Evolutionary conservation across 208 protist genomes (phyloP).

Genomic region (Acanthamoeba sp.): DNA sequence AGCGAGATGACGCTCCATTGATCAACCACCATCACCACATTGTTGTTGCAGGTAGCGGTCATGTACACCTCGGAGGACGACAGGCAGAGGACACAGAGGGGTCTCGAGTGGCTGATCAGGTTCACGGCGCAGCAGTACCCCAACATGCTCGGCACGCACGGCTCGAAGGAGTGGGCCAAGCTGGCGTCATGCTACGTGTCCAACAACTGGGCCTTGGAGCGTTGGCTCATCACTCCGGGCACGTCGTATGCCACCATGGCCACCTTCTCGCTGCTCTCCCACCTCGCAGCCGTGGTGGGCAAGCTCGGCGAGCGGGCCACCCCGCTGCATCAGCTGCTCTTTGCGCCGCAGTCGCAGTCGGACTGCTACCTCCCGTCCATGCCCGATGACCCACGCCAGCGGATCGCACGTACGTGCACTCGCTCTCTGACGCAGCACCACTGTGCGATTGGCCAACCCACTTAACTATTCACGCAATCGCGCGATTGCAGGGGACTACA

Average conservation of each 20-base stretch:
- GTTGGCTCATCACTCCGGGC: neutral
- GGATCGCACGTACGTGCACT: neutral
- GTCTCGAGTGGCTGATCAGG: neutral
- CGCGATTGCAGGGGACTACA: neutral
- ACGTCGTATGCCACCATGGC: conserved; percentile 24
- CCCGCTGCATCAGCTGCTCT: neutral
- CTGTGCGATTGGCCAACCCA: too few species aligned
- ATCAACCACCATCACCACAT: neutral
- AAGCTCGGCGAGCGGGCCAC: neutral
- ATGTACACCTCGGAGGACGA: neutral
- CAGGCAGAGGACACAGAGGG: neutral
- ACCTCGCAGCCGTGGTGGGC: neutral
- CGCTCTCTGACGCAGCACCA: neutral
- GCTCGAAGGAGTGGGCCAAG: neutral
- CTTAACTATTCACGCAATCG: neutral
- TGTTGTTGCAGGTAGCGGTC: neutral
- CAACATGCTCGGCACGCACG: neutral
- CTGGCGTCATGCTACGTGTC: conserved; percentile 36
- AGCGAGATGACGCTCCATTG: too few species aligned
- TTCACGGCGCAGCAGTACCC: neutral
- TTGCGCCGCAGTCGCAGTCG: neutral
- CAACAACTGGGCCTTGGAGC: conserved; percentile 5
- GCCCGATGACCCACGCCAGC: conserved; percentile 17
- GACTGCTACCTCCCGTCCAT: conserved; percentile 25
- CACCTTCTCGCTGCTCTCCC: conserved; percentile 24